These are phyloP conservation scores for Eucalyptus leucophloia DNA, from an alignment of 345 rosid species.

Conservation along the genomic window DNA sequence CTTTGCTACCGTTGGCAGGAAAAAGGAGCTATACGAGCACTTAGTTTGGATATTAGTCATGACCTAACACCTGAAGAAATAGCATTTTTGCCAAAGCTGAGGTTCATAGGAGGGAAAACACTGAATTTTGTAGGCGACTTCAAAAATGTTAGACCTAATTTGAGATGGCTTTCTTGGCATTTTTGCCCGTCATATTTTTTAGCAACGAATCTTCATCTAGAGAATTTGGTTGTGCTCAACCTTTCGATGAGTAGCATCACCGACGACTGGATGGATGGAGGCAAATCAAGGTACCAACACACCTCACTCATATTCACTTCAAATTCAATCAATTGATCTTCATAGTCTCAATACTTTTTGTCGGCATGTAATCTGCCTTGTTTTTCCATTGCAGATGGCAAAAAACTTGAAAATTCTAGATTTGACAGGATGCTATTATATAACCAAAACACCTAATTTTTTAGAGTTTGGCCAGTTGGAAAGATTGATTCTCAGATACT, in stretches of 20 bases:
- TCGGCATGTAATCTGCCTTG: accelerated
- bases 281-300: background rate
- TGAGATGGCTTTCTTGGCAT: background rate
- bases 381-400: too few relatives aligned
- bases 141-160: accelerated
- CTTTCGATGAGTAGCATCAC: background rate
- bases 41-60: accelerated
- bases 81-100: too few relatives aligned
- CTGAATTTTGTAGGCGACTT: background rate
- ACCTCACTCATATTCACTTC: background rate
- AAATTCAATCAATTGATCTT: background rate
- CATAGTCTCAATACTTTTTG: too few relatives aligned
- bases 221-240: background rate
- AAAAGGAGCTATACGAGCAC: too few relatives aligned
- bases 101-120: too few relatives aligned
- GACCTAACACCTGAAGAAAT: too few relatives aligned
- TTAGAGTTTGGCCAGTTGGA: too few relatives aligned
- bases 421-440: accelerated
- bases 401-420: too few relatives aligned
- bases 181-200: accelerated
- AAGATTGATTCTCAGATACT: too few relatives aligned
- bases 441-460: too few relatives aligned
- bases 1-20: accelerated
- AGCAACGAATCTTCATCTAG: too few relatives aligned
- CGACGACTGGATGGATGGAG: background rate